Percentiles rank a stretch among this genome's conserved stretches.
Evolutionary conservation across 352 stramenopile genomes (phyloP).

Genomic region (Globisporangium barbulae): DNA sequence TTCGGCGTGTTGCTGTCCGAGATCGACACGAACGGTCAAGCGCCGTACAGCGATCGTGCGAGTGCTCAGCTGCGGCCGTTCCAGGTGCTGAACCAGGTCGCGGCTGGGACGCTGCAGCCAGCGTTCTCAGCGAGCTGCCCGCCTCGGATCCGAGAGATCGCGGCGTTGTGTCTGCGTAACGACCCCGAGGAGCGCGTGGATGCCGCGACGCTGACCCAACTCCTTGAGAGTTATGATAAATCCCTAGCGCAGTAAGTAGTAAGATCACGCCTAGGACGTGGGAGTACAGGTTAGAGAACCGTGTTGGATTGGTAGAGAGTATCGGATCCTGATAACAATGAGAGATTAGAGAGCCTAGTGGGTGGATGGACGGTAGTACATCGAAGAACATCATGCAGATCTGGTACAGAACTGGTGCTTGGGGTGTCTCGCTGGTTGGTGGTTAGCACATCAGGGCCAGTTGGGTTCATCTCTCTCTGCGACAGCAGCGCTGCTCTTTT

Average conservation of each 20-base stretch:
- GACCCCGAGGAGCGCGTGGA: neutral
- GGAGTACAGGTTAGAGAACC: neutral
- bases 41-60: neutral
- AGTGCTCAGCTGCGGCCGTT: conserved; percentile 2
- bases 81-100: conserved; percentile 10
- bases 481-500: too few relatives aligned
- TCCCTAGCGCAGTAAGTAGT: neutral
- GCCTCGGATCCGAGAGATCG: neutral
- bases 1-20: conserved; percentile 39
- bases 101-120: neutral
- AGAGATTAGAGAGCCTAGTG: too few relatives aligned
- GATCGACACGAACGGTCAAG: conserved; percentile 18
- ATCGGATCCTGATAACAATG: too few relatives aligned
- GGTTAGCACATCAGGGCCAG: too few relatives aligned
- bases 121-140: neutral
- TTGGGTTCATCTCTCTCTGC: too few relatives aligned
- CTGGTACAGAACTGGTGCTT: too few relatives aligned
- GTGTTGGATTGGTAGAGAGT: neutral
- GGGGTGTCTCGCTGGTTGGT: too few relatives aligned
- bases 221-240: conserved; percentile 5
- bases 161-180: conserved; percentile 1
- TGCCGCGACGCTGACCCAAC: conserved; percentile 4
- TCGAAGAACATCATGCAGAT: too few relatives aligned
- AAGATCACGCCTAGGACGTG: neutral
- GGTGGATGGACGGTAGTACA: too few relatives aligned